Conservation (phyloP, 2,329 filamentous ascomycete species). For the Aspergillus tamarii region DNA sequence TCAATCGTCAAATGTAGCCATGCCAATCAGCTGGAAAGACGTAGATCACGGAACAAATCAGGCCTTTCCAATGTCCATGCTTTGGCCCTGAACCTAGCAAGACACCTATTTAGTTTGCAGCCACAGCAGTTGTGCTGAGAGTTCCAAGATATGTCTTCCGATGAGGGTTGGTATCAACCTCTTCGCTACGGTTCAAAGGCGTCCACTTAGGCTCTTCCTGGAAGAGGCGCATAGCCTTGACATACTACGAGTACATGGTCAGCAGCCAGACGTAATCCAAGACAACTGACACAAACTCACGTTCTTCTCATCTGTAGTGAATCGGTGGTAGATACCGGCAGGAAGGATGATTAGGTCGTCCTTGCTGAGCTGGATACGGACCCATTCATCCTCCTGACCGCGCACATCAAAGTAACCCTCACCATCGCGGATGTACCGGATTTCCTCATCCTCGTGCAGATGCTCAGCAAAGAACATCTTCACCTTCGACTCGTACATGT, state of each 20-base stretch:
- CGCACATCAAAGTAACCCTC: constrained; percentile 93
- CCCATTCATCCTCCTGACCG: constrained; percentile 80
- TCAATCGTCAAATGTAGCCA: constrained; percentile 7
- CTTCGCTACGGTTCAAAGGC: constrained; percentile 76
- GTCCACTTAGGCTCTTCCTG: constrained; percentile 99
- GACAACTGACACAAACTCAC: constrained; percentile 57
- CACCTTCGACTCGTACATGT: constrained; percentile 88
- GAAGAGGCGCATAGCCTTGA: constrained; percentile 94
- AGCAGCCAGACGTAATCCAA: neutral
- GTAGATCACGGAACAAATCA: neutral
- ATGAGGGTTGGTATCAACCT: constrained; percentile 77
- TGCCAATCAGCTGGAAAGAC: neutral
- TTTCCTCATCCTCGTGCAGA: constrained; percentile 97
- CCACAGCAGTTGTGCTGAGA: constrained; percentile 27
- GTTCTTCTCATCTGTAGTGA: constrained; percentile 90
- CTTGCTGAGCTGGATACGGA: constrained; percentile 82
- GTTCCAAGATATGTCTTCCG: constrained; percentile 74
- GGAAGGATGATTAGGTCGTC: constrained; percentile 91
- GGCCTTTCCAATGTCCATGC: neutral
- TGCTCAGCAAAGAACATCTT: constrained; percentile 94
- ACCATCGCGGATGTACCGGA: constrained; percentile 87
- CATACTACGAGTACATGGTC: constrained; percentile 65
- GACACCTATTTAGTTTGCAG: constrained; percentile 26
- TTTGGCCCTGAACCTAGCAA: constrained; percentile 1
- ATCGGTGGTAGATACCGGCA: constrained; percentile 94